phyloP scores from a whole-genome alignment of 768 basidiomycete species.

The Sutorius australiensis region DNA sequence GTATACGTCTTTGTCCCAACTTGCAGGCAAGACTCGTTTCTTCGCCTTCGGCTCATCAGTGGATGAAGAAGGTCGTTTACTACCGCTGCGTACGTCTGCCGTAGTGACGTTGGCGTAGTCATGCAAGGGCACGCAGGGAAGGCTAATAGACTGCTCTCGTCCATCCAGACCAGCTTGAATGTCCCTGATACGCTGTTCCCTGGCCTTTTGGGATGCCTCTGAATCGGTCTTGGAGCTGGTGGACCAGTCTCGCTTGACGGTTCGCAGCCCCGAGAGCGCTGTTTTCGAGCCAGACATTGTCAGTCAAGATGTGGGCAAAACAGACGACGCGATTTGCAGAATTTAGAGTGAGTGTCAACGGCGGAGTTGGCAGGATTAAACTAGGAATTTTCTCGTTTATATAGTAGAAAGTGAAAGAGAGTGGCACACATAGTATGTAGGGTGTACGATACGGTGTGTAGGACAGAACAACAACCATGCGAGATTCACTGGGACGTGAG shows the following conservation, averaged over 20 bases:
- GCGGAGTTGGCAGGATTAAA: too few species aligned
- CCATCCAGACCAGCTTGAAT: slow-evolving; percentile 55
- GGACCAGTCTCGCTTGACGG: slow-evolving; percentile 63
- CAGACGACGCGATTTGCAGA: too few species aligned
- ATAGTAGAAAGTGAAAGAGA: too few species aligned
- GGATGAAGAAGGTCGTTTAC: slow-evolving; percentile 33
- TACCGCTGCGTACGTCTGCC: slow-evolving; percentile 22
- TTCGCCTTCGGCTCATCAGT: slow-evolving; percentile 36
- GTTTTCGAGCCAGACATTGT: slow-evolving; percentile 32
- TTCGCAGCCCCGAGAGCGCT: slow-evolving; percentile 56
- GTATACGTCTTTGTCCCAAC: slow-evolving; percentile 41
- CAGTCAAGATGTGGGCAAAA: neutral
- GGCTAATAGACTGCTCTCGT: slow-evolving; percentile 33
- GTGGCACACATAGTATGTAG: too few species aligned
- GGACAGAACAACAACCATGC: slow-evolving; percentile 35
- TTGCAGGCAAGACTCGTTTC: slow-evolving; percentile 54
- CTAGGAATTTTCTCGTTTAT: too few species aligned
- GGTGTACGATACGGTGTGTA: slow-evolving; percentile 17
- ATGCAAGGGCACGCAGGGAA: slow-evolving; percentile 8
- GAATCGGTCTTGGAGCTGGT: slow-evolving; percentile 35
- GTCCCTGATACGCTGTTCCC: slow-evolving; percentile 45
- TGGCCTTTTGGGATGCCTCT: slow-evolving; percentile 17
- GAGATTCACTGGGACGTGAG: slow-evolving; percentile 26
- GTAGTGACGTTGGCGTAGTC: slow-evolving; percentile 12
- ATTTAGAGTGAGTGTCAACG: too few species aligned